These are phyloP conservation scores for Strobilomyces confusus DNA, from an alignment of 768 basidiomycete species.

Conservation along the genomic window DNA sequence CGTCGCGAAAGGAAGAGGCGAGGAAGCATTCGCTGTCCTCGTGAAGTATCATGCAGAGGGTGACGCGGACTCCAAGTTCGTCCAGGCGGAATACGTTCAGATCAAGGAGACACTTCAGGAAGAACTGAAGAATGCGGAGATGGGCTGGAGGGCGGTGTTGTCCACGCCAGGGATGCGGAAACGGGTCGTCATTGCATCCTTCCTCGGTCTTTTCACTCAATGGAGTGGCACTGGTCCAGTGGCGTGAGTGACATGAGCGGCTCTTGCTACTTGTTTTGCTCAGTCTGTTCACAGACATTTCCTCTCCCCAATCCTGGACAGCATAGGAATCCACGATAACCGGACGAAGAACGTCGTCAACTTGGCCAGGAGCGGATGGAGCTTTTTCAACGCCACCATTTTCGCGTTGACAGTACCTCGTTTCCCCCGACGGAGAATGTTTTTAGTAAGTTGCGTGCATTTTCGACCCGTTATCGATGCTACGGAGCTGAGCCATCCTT, in stretches of 20 bases:
- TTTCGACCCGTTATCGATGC: neutral
- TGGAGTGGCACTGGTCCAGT: slow-evolving; percentile 8
- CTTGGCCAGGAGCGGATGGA: neutral
- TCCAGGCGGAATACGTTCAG: neutral
- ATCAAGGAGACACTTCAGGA: neutral
- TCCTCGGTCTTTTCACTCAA: slow-evolving; percentile 12
- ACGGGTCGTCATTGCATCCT: slow-evolving; percentile 1
- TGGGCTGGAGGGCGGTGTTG: neutral
- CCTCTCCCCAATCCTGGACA: slow-evolving; percentile 9
- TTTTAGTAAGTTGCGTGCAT: slow-evolving; percentile 8
- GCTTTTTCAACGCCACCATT: neutral
- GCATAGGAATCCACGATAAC: slow-evolving; percentile 11
- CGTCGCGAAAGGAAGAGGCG: slow-evolving; percentile 48
- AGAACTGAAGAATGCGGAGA: neutral
- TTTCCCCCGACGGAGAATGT: slow-evolving; percentile 2
- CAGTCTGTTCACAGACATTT: neutral
- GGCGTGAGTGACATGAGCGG: neutral
- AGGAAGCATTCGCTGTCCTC: slow-evolving; percentile 38
- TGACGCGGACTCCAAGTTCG: slow-evolving; percentile 13
- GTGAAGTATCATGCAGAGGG: neutral
- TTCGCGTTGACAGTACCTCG: neutral
- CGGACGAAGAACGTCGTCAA: slow-evolving; percentile 13
- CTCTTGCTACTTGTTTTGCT: neutral
- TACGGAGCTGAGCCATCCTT: neutral
- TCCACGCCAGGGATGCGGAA: slow-evolving; percentile 4